Evolutionary conservation across 352 stramenopile species (phyloP).

Genomic region (Albugo laibachii): DNA sequence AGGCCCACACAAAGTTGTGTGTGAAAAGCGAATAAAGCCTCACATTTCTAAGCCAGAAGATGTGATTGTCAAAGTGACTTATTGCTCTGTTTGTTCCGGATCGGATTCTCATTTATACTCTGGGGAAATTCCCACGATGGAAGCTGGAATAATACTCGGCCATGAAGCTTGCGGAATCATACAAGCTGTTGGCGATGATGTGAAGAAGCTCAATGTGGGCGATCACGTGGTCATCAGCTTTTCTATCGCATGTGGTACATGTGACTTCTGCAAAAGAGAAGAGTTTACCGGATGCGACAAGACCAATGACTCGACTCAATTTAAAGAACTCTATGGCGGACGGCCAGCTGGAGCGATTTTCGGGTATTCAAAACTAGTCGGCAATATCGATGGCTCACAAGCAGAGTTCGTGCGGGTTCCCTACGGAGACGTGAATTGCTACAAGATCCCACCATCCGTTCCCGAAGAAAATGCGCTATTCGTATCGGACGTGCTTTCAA

Average conservation of each 20-base stretch:
- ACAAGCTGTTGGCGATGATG: slow-evolving; percentile 4
- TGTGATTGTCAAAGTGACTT: slow-evolving; percentile 11
- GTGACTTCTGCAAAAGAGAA: slow-evolving; percentile 5
- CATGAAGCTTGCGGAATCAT: slow-evolving; percentile 1
- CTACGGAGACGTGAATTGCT: slow-evolving; percentile 21
- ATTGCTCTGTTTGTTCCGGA: background rate
- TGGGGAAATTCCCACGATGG: slow-evolving; percentile 3
- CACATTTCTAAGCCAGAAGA: slow-evolving; percentile 13
- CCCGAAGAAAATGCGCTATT: slow-evolving; percentile 21
- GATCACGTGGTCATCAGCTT: slow-evolving; percentile 9
- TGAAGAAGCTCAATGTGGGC: slow-evolving; percentile 4
- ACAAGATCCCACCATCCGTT: slow-evolving; percentile 10
- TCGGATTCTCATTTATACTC: slow-evolving; percentile 1
- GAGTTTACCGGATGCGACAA: slow-evolving; percentile 4
- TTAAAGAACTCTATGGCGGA: background rate
- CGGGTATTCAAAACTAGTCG: slow-evolving; percentile 15
- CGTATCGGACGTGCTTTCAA: slow-evolving; percentile 16
- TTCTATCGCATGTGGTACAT: slow-evolving; percentile 6
- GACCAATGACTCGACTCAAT: background rate
- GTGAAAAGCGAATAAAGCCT: slow-evolving; percentile 8
- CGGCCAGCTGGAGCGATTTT: slow-evolving; percentile 11
- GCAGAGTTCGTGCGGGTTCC: slow-evolving; percentile 31
- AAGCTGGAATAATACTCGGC: slow-evolving; percentile 3
- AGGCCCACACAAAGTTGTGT: slow-evolving; percentile 11
- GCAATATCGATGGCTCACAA: slow-evolving; percentile 22